Evolutionary conservation across 1,139 yeast genomes (phyloP).

Genomic region (Yamadazyma sp.): DNA sequence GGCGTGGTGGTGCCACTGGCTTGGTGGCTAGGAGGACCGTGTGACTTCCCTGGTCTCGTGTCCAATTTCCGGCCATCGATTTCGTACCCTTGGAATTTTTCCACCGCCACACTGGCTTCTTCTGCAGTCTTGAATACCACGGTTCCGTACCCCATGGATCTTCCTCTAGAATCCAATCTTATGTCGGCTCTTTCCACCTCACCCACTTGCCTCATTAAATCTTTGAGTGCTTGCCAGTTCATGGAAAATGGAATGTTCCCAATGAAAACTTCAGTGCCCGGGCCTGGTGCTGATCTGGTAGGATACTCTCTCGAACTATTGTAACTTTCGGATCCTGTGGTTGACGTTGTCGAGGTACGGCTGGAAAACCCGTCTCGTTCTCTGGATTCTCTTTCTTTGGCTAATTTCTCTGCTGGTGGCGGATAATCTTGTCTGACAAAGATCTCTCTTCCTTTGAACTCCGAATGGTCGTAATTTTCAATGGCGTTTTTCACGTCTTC

Average conservation of each 20-base stretch:
- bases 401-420: conserved; percentile 57
- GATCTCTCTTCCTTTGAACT: conserved; percentile 74
- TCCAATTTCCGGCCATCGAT: conserved; percentile 70
- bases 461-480: conserved; percentile 63
- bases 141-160: conserved; percentile 85
- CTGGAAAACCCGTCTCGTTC: conserved; percentile 4
- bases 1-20: not conserved
- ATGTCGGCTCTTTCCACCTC: conserved; percentile 81
- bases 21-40: not conserved
- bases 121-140: conserved; percentile 61
- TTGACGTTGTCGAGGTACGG: not conserved
- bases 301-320: not conserved
- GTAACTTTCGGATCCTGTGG: not conserved
- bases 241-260: conserved; percentile 80
- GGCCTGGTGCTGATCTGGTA: conserved; percentile 19
- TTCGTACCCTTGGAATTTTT: conserved; percentile 62
- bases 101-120: conserved; percentile 64
- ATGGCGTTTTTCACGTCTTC: conserved; percentile 80
- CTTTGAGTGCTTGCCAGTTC: conserved; percentile 85
- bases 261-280: conserved; percentile 72
- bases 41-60: conserved; percentile 57
- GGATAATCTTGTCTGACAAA: conserved; percentile 90
- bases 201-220: conserved; percentile 71
- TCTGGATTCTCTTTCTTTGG: not conserved
- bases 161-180: conserved; percentile 64